Percentiles rank a stretch among this genome's conserved stretches.
These are phyloP conservation scores for Myochromella boudieri DNA, from an alignment of 768 basidiomycete species.

Conservation along the genomic window DNA sequence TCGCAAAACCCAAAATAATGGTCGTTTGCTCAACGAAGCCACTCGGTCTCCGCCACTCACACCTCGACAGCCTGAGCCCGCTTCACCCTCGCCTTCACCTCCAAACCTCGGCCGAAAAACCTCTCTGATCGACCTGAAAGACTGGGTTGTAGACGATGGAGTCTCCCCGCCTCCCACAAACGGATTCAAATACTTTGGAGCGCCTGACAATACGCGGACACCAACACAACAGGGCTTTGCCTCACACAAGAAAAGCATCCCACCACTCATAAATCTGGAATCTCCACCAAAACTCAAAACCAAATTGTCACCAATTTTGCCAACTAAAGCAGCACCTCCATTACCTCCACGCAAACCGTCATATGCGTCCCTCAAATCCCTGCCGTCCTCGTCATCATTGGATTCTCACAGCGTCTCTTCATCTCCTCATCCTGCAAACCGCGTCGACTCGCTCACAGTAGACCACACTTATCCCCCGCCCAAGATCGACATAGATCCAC, in stretches of 20 bases:
- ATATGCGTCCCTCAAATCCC: slow-evolving; percentile 42
- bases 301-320: slow-evolving; percentile 21
- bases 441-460: slow-evolving; percentile 55
- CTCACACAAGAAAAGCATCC: slow-evolving; percentile 10
- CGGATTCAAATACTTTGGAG: slow-evolving; percentile 13
- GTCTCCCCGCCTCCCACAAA: slow-evolving; percentile 29
- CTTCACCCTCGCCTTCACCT: slow-evolving; percentile 52
- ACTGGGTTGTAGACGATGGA: slow-evolving; percentile 72
- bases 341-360: slow-evolving; percentile 71
- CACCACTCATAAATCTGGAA: slow-evolving; percentile 58
- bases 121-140: slow-evolving; percentile 69
- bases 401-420: slow-evolving; percentile 5
- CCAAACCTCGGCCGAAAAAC: slow-evolving; percentile 50
- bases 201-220: slow-evolving; percentile 17
- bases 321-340: slow-evolving; percentile 44
- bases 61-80: slow-evolving; percentile 38
- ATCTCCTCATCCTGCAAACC: slow-evolving; percentile 29
- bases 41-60: slow-evolving; percentile 45
- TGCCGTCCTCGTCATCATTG: slow-evolving; percentile 33
- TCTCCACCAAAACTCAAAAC: slow-evolving; percentile 41
- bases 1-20: slow-evolving; percentile 17
- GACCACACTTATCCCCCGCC: slow-evolving; percentile 58
- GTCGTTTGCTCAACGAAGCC: slow-evolving; percentile 43
- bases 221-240: slow-evolving; percentile 27
- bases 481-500: slow-evolving; percentile 33